phyloP scores from a whole-genome alignment of 352 stramenopile species.

The Phytophthora ramorum region DNA sequence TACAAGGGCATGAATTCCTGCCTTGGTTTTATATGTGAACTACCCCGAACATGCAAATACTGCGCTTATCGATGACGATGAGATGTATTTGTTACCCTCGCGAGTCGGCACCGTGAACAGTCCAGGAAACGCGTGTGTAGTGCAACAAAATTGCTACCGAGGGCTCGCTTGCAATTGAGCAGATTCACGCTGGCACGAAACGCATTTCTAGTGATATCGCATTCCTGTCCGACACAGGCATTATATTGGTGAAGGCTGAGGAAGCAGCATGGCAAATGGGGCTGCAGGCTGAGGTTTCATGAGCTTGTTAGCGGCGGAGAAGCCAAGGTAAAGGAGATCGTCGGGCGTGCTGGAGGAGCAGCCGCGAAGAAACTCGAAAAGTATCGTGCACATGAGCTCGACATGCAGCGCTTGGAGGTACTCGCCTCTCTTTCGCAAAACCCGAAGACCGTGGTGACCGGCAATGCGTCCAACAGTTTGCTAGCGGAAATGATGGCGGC shows the following conservation, averaged over 20 bases:
- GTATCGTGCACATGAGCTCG: slow-evolving; percentile 31
- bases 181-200: slow-evolving; percentile 46
- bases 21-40: too few relatives aligned
- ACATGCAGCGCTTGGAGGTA: slow-evolving; percentile 49
- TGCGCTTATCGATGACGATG: too few relatives aligned
- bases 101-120: too few relatives aligned
- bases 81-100: too few relatives aligned
- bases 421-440: slow-evolving; percentile 39
- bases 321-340: slow-evolving; percentile 40
- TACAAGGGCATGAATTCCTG: too few relatives aligned
- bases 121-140: slow-evolving; percentile 43
- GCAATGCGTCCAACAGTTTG: slow-evolving; percentile 46
- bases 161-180: slow-evolving; percentile 40
- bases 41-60: too few relatives aligned
- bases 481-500: slow-evolving; percentile 47
- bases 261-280: slow-evolving; percentile 33
- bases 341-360: slow-evolving; percentile 38
- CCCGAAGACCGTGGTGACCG: slow-evolving; percentile 39
- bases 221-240: slow-evolving; percentile 37
- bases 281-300: slow-evolving; percentile 36
- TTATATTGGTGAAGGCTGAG: slow-evolving; percentile 40
- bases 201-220: slow-evolving; percentile 49
- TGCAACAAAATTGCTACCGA: slow-evolving; percentile 48
- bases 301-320: slow-evolving; percentile 32
- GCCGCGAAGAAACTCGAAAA: slow-evolving; percentile 48